Conservation (phyloP, 163 green algal genomes). For the Scenedesmus sp. region DNA sequence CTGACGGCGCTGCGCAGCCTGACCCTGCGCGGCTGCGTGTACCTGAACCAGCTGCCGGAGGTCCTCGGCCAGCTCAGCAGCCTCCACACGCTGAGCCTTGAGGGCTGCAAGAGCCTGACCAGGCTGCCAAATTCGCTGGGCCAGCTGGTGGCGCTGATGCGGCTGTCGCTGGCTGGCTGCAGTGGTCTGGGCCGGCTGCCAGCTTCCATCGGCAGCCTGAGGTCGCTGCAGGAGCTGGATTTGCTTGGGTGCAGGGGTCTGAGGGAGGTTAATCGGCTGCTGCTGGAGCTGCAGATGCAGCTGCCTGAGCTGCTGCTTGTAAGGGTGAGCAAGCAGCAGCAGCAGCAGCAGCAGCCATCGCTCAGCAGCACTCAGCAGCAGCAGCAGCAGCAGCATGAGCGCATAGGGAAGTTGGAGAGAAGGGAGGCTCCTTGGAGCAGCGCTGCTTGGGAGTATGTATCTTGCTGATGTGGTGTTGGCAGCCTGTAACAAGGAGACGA, state of each 20-base stretch:
- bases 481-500: neutral
- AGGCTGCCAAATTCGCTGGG: neutral
- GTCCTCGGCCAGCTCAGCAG: neutral
- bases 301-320: conserved; percentile 3
- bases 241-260: neutral
- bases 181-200: neutral
- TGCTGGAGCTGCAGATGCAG: neutral
- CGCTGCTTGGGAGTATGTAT: conserved; percentile 2
- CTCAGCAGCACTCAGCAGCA: neutral
- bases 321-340: neutral
- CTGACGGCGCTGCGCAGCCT: neutral
- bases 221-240: neutral
- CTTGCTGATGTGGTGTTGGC: neutral
- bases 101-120: neutral
- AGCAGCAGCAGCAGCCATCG: neutral
- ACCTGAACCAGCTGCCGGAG: neutral
- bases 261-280: neutral
- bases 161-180: neutral
- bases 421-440: neutral
- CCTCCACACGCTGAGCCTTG: neutral
- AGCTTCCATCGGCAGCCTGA: neutral
- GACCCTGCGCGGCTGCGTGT: neutral
- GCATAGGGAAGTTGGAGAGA: neutral
- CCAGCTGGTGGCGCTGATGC: neutral
- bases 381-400: neutral